Evolutionary conservation across 306 rosid genomes (phyloP), one percentile per base, ranked within the genome.

Genomic region (Lupinus albus): DNA sequence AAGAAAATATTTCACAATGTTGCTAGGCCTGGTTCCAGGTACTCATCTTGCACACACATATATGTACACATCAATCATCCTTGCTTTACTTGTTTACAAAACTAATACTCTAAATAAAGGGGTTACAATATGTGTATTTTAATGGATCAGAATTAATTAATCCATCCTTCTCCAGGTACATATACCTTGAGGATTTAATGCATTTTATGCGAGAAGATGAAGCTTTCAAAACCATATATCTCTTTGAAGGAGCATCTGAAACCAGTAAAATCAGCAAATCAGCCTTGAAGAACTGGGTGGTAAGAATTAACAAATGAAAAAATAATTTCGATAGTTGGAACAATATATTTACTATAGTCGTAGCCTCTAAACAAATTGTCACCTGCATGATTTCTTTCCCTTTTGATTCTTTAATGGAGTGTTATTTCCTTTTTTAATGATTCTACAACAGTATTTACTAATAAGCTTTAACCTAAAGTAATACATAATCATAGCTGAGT

Each of bases 241-340:
- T 88, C 68, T 86, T 91, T 74, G 97, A 88, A 79, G 97, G 94
- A 64, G 94, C 91, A 0, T 3, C 82, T 18, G 96, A 84, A 53
- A 18, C 68, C 10, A 71, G 57, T 68, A 88, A 10, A 83, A 88
- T 91, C 55, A 68, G 96, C 79, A 91, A 88, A 83, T 71, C 89
- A 8, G 67, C 87, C 44, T 68, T 91, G 88, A 88, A 85, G 80
- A 86, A 88, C 66, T 91, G 96, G 97, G 94, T 91, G 96, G 97
- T 91, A 74, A 84, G 93, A 44, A 59, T 36, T 60, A 8, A 39
- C 64, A 67, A 48, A 11, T 39, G 54, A 21, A 30, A 18, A 9
- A 75, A 35, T 61, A 14, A 42, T 42, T 67, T 32, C 49, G 20
- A 46, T 20, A 73, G 32, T 21, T 14, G 15, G 44, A 53, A 7